Evolutionary conservation across 2,329 filamentous ascomycete genomes (phyloP).

Genomic region (Cladophialophora chaetospira): DNA sequence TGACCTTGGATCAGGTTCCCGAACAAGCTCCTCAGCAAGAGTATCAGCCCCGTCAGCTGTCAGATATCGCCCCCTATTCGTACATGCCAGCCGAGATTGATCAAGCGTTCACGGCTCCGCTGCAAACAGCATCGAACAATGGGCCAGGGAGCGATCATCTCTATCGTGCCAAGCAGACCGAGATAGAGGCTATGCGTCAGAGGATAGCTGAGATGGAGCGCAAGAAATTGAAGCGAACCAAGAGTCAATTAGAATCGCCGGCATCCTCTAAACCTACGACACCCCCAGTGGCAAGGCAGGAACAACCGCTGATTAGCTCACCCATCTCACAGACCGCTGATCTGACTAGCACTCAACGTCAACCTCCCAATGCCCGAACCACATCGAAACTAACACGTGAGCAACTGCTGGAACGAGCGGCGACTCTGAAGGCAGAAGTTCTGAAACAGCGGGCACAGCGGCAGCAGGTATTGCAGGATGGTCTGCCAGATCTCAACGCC

Average conservation of each 20-base stretch:
- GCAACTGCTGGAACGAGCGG: constrained; percentile 27
- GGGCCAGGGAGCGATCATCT: constrained; percentile 46
- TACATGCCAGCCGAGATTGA: background rate
- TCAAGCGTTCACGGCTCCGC: background rate
- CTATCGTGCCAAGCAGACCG: constrained; percentile 48
- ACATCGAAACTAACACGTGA: constrained; percentile 27
- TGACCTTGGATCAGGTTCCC: constrained; percentile 12
- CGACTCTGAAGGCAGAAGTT: constrained; percentile 35
- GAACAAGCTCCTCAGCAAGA: constrained; percentile 7
- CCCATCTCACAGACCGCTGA: constrained; percentile 7
- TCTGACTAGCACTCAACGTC: background rate
- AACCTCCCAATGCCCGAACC: background rate
- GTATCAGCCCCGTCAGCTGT: background rate
- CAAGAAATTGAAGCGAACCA: constrained; percentile 44
- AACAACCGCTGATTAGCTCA: constrained; percentile 12
- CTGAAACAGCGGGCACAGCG: constrained; percentile 45
- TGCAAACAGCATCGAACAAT: background rate
- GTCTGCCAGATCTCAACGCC: constrained; percentile 49
- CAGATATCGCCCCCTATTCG: constrained; percentile 35
- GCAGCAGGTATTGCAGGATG: constrained; percentile 53
- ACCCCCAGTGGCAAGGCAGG: constrained; percentile 15
- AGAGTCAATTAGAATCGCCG: constrained; percentile 42
- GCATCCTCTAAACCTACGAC: constrained; percentile 33
- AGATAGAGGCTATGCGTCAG: constrained; percentile 51
- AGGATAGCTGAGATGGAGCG: constrained; percentile 54